phyloP scores from a whole-genome alignment of 2,329 filamentous ascomycete genomes.

The Fusarium sp. region DNA sequence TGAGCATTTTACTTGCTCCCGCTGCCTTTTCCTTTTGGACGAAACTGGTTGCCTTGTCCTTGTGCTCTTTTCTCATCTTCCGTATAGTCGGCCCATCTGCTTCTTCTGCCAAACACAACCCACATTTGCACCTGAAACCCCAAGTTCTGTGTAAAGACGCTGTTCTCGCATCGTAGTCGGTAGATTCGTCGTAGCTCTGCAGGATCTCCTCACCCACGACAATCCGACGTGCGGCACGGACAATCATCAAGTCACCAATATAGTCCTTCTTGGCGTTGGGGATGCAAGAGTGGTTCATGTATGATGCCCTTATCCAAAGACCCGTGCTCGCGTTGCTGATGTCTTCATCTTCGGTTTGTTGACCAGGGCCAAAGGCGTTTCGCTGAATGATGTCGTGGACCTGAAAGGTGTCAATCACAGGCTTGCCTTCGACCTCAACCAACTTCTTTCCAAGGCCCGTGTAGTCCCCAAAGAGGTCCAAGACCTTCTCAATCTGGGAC shows the following conservation, averaged over 20 bases:
- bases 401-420: slow-evolving; percentile 45
- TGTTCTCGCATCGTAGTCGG: slow-evolving; percentile 39
- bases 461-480: slow-evolving; percentile 44
- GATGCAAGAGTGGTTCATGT: slow-evolving; percentile 55
- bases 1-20: slow-evolving; percentile 27
- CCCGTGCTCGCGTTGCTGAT: slow-evolving; percentile 48
- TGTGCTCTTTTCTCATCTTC: slow-evolving; percentile 31
- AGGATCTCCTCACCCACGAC: slow-evolving; percentile 47
- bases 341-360: slow-evolving; percentile 42
- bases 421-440: slow-evolving; percentile 39
- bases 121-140: slow-evolving; percentile 51
- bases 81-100: slow-evolving; percentile 30
- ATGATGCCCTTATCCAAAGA: slow-evolving; percentile 51
- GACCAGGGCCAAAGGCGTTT: slow-evolving; percentile 47
- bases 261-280: slow-evolving; percentile 49
- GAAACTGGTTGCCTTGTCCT: slow-evolving; percentile 37
- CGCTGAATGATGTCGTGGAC: slow-evolving; percentile 47
- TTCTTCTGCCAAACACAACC: slow-evolving; percentile 47
- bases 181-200: slow-evolving; percentile 45
- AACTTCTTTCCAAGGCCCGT: slow-evolving; percentile 31
- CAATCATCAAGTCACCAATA: slow-evolving; percentile 51
- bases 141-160: slow-evolving; percentile 43
- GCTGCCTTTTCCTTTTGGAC: background rate
- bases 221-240: slow-evolving; percentile 49
- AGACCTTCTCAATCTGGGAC: slow-evolving; percentile 31